phyloP scores from a whole-genome alignment of 2,329 filamentous ascomycete species.

The Tolypocladium capitatum region DNA sequence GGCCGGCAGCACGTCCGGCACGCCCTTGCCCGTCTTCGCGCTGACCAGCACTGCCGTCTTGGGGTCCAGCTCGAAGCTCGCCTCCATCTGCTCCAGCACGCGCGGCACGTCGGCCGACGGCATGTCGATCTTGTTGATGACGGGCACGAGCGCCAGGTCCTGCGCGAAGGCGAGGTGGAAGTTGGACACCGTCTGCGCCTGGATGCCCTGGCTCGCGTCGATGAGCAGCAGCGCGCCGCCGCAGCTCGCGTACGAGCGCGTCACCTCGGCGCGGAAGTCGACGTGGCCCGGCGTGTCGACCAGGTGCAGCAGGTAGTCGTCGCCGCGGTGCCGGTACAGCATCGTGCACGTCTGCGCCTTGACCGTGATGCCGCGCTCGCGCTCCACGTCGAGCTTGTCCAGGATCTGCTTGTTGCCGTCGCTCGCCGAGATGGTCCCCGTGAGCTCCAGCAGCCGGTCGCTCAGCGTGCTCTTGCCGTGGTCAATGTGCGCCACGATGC shows the following conservation, averaged over 20 bases:
- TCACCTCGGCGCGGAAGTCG: slow-evolving; percentile 93
- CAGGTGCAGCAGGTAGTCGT: slow-evolving; percentile 86
- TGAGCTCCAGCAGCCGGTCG: slow-evolving; percentile 84
- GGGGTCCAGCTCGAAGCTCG: slow-evolving; percentile 76
- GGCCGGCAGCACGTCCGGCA: slow-evolving; percentile 66
- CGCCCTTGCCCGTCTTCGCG: slow-evolving; percentile 86
- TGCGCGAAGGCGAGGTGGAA: slow-evolving; percentile 96
- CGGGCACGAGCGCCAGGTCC: slow-evolving; percentile 72
- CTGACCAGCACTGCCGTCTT: slow-evolving; percentile 61
- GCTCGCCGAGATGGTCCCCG: slow-evolving; percentile 78
- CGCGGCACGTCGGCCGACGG: slow-evolving; percentile 76
- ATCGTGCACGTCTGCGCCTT: slow-evolving; percentile 98
- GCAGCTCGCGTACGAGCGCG: slow-evolving; percentile 88
- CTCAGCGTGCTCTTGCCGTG: slow-evolving; percentile 96
- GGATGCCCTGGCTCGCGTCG: slow-evolving; percentile 90
- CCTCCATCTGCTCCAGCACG: slow-evolving; percentile 74
- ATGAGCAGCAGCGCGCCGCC: slow-evolving; percentile 86
- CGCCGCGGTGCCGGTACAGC: slow-evolving; percentile 76
- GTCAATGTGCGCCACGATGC: slow-evolving; percentile 96
- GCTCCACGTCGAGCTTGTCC: slow-evolving; percentile 93
- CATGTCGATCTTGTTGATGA: slow-evolving; percentile 95
- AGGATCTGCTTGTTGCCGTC: slow-evolving; percentile 83
- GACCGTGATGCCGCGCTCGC: slow-evolving; percentile 92
- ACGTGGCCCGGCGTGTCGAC: slow-evolving; percentile 97
- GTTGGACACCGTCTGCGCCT: slow-evolving; percentile 96